Base-by-base conservation (phyloP, 2,329 filamentous ascomycete genomes). In the Alternaria arbusti region DNA sequence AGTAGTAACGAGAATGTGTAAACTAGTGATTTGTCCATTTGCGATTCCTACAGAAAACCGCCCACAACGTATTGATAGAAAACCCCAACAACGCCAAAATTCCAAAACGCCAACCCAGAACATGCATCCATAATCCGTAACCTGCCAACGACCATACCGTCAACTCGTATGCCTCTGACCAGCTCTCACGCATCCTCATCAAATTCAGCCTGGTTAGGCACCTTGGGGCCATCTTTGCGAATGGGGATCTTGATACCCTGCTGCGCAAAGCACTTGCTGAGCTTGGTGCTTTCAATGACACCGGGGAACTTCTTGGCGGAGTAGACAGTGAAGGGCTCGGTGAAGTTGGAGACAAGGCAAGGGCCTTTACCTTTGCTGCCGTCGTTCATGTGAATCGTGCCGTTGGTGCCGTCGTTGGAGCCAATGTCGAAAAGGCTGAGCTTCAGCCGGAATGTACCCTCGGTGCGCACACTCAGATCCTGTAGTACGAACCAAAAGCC, bases 221-320 rank as follows among this genome's bases (percentile, higher is more conserved):
- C 74, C 79, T 86, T 81, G 74, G 84, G 75, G 66, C 91, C 90
- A 74, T 97, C 95, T 80, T 97, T 97, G 22, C 95, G 86, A 58
- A 98, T 97, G 0, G 95, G 95, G 23, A 98, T 97, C 81, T 97
- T 97, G 81, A 97, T 97, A 23, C 96, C 96, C 76, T 99, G 96
- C 2, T 88, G 86, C 4, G 96, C 95, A 82, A 99, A 98, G 65
- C 89, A 92, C 80, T 96, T 97, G 85, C 94, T 97, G 17, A 98
- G 83, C 5, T 89, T 82, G 0, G 96, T 99, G 79, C 92, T 96
- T 78, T 98, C 95, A 61, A 97, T 97, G 1, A 99, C 96, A 44
- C 96, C 96, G 0, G 96, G 96, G 80, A 99, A 99, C 76, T 97
- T 97, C 86, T 99, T 99, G 51, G 96, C 96, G 3, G 93, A 97